A percentile compares a stretch with the other conserved stretches of the same genome.
phyloP scores from a whole-genome alignment of 352 stramenopile species.

The Globisporangium alternatum region DNA sequence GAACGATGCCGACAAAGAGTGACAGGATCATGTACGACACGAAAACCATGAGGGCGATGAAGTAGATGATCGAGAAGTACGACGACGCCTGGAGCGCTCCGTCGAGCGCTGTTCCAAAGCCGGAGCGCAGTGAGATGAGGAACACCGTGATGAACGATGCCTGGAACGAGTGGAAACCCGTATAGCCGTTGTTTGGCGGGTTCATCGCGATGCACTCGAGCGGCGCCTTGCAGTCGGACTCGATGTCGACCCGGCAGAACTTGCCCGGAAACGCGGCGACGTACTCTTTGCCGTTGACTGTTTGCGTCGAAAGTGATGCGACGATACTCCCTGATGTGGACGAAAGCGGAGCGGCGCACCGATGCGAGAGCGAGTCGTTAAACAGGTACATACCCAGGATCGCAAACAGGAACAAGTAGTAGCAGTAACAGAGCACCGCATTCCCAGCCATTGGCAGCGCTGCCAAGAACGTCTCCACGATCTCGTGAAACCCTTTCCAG shows the following conservation, averaged over 20 bases:
- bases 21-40: constrained; percentile 86
- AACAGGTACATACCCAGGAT: constrained; percentile 88
- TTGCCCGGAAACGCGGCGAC: constrained; percentile 43
- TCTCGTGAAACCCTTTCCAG: constrained; percentile 76
- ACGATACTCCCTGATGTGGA: constrained; percentile 18
- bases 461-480: constrained; percentile 72
- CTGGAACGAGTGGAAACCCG: constrained; percentile 82
- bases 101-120: constrained; percentile 77
- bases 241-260: constrained; percentile 43
- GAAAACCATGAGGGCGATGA: constrained; percentile 77
- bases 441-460: constrained; percentile 73
- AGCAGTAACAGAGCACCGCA: constrained; percentile 75
- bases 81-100: constrained; percentile 68
- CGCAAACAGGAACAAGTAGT: constrained; percentile 85
- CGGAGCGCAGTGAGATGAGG: constrained; percentile 68
- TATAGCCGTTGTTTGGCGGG: constrained; percentile 70
- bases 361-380: constrained; percentile 75
- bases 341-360: constrained; percentile 40
- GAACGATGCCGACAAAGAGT: constrained; percentile 82
- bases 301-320: constrained; percentile 16
- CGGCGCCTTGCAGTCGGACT: constrained; percentile 28
- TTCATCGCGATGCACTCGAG: constrained; percentile 57
- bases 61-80: constrained; percentile 76
- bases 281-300: constrained; percentile 30
- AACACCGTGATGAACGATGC: constrained; percentile 81